Percentiles rank a stretch among this genome's conserved stretches.
These are phyloP conservation scores for Mortierella sp. DNA, from an alignment of 371 early-diverging fungal genomes.

Conservation along the genomic window DNA sequence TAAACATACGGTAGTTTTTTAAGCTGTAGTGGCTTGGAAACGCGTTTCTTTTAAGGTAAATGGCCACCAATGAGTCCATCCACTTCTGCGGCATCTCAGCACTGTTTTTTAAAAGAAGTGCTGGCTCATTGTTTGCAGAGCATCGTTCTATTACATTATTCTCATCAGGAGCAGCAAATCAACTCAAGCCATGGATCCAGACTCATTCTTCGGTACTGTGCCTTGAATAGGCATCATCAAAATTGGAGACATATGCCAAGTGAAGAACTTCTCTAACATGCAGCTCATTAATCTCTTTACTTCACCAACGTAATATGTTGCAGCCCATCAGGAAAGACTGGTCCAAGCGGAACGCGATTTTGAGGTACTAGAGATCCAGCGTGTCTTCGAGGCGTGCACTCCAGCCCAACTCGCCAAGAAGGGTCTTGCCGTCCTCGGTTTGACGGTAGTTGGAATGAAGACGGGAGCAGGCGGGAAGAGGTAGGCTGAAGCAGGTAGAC, in stretches of 20 bases:
- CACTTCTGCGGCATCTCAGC: conserved; percentile 9
- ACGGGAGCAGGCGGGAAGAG: conserved; percentile 85
- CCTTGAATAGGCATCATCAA: no score
- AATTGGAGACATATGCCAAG: no score
- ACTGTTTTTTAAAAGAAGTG: no score
- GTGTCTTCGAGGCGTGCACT: conserved; percentile 61
- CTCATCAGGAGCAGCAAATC: neutral
- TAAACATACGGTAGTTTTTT: neutral
- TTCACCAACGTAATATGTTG: neutral
- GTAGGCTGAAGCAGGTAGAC: conserved; percentile 58
- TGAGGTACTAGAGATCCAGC: conserved; percentile 72
- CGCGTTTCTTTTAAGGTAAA: no score
- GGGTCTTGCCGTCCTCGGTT: conserved; percentile 73
- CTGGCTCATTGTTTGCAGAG: no score
- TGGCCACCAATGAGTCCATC: neutral
- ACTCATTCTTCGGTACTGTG: conserved; percentile 46
- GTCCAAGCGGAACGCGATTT: conserved; percentile 70
- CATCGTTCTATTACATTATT: no score
- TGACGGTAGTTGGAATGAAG: conserved; percentile 72
- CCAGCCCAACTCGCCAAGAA: conserved; percentile 75
- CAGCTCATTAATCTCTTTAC: neutral
- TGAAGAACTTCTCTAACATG: no score
- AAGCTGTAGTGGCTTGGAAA: no score
- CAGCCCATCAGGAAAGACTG: conserved; percentile 66
- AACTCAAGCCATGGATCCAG: conserved; percentile 32